Percentiles rank a stretch among this genome's conserved stretches.
These are phyloP conservation scores for Ophiostoma quercus DNA, from an alignment of 2,329 filamentous ascomycete genomes.

Conservation along the genomic window DNA sequence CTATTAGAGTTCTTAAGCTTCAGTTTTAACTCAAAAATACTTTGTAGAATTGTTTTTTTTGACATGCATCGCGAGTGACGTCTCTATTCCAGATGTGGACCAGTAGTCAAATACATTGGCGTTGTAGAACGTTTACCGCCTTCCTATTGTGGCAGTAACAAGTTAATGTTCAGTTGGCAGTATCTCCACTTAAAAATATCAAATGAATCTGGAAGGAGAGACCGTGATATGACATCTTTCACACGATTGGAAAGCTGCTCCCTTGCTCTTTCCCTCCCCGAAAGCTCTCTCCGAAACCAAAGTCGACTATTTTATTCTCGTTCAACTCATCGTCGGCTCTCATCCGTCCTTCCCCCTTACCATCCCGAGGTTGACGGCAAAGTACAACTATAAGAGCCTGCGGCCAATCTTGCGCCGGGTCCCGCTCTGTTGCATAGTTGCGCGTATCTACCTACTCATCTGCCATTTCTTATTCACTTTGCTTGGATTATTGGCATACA, in stretches of 20 bases:
- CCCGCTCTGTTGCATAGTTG: neutral
- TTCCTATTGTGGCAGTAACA: neutral
- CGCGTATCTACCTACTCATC: neutral
- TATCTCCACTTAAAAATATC: conserved; percentile 12
- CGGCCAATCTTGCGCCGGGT: neutral
- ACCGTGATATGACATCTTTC: neutral
- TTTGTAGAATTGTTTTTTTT: no score
- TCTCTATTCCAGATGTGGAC: no score
- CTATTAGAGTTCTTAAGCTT: no score
- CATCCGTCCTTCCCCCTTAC: neutral
- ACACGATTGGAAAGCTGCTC: neutral
- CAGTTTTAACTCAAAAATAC: no score
- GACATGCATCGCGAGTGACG: no score
- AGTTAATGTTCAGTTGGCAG: neutral
- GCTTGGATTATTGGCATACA: neutral
- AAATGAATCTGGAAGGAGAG: neutral
- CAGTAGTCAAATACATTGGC: neutral
- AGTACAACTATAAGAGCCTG: neutral
- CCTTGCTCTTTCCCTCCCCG: neutral
- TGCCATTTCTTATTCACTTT: neutral
- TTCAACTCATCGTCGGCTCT: neutral
- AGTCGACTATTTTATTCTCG: neutral
- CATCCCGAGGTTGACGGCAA: neutral
- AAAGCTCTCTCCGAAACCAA: neutral
- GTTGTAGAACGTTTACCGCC: neutral